Base-by-base conservation (phyloP, 2,329 filamentous ascomycete genomes). In the Epicoccum nigrum region DNA sequence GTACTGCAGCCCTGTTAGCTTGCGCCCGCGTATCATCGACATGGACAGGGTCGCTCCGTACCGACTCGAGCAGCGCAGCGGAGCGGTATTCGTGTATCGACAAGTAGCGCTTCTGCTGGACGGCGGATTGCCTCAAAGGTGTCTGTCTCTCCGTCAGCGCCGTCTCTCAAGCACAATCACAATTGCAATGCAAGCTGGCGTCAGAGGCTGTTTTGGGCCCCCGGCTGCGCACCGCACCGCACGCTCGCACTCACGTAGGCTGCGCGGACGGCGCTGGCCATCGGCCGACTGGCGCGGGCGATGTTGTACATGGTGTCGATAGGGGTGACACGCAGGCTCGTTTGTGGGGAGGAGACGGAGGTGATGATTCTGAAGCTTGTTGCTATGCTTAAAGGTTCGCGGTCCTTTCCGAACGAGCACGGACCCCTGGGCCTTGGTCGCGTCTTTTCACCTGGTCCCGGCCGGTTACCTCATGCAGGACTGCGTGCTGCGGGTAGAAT, bases 81-180 rank as follows among this genome's bases (percentile, higher is more conserved):
- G 94, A 97, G 72, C 93, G 88, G 81, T 97, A 97, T 82, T 99
- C 94, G 83, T 99, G 94, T 72, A 99, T 96, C 74, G 91, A 94
- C 74, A 99, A 85, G 72, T 89, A 87, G 81, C 94, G 86, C 78
- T 83, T 85, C 80, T 97, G 92, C 78, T 94, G 88, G 71, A 84
- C 65, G 79, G 83, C 69, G 83, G 79, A 76, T 67, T 74, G 78
- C 68, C 77, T 79, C 60, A 82, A 65, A 52, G 82, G 78, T 44
- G 78, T 76, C 69, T 83, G 79, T 89, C 45, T 46, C 20, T 48
- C 38, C 7, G 43, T 74, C 48, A 74, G 66, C 58, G 56, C 27
- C 57, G 27, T 19, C 19, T 41, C 33, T n/a, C n/a, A n/a, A n/a
- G n/a, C n/a, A n/a, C n/a, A n/a, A n/a, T n/a, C 40, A 48, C 62